Base-by-base conservation (phyloP, 306 rosid species). In the Dryas alaskensis region DNA sequence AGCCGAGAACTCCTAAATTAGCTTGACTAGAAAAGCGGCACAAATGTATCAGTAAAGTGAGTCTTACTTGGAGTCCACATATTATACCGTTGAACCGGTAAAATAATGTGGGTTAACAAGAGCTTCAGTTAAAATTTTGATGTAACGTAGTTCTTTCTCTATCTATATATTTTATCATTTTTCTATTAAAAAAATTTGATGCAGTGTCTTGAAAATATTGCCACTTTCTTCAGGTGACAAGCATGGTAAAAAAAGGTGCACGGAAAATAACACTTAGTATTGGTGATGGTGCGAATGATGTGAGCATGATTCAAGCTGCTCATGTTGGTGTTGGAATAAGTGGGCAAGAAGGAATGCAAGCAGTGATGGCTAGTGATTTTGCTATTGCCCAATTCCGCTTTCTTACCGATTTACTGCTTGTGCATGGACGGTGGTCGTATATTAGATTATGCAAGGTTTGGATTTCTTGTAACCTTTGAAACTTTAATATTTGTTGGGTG, bases 211-310 rank as follows among this genome's bases (percentile, higher is more conserved):
- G 5, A 25, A 70, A 45, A 8, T 22, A n/a, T 67, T 60, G 48
- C 13, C 44, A 40, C 70, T 82, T 69, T 71, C 59, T 76, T 60
- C 83, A 94, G 97, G 98, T 94, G 44, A 94, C 98, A 10, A 94
- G 94, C 86, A 55, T 94, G 89, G 97, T 94, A 62, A 94, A 87
- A 86, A 94, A 94, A 84, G 97, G 96, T 79, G 98, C 96, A 67
- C 48, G 9, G 47, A 94, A 87, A 80, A 91, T 94, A 79, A 94
- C 98, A 71, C 90, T 94, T 52, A 79, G 97, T 78, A 91, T 94
- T 79, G 98, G 98, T 81, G 98, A 93, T 81, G 98, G 98, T 82
- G 98, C 98, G 76, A 93, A 93, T 83, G 98, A 93, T 84, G 98
- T 93, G 65, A 93, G 98, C 86, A 93, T 93, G 98, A 93, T 93